Percentiles rank a stretch among this genome's conserved stretches.
Conservation (phyloP, 2,329 filamentous ascomycete species). For the Aspergillus fumigatiaffinis region DNA sequence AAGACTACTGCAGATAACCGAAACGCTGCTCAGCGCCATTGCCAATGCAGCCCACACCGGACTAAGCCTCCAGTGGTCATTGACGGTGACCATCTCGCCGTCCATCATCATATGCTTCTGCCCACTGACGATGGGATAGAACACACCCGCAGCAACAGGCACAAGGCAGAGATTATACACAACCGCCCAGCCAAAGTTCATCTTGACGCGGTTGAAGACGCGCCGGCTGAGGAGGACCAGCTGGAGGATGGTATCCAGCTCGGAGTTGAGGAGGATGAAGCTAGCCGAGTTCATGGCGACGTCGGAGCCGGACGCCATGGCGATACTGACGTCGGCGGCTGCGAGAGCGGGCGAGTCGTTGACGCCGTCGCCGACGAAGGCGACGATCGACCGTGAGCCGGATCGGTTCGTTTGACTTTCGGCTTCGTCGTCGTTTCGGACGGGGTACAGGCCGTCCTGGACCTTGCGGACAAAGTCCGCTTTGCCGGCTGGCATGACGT, state of each 20-base stretch:
- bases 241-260: conserved; percentile 66
- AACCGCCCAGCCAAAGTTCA: conserved; percentile 83
- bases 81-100: conserved; percentile 30
- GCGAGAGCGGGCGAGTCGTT: conserved; percentile 81
- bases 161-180: conserved; percentile 77
- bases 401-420: conserved; percentile 9
- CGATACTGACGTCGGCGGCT: conserved; percentile 77
- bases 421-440: conserved; percentile 1
- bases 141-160: conserved; percentile 74
- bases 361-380: conserved; percentile 83
- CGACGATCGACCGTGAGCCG: conserved; percentile 55
- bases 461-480: conserved; percentile 40
- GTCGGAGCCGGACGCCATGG: conserved; percentile 75
- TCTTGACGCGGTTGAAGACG: conserved; percentile 73
- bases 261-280: conserved; percentile 73
- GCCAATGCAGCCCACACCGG: conserved; percentile 77
- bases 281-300: conserved; percentile 77
- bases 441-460: conserved; percentile 22
- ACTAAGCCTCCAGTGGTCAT: conserved; percentile 44
- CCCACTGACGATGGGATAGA: conserved; percentile 58
- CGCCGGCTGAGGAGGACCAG: conserved; percentile 66
- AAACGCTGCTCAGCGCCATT: conserved; percentile 90
- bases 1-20: conserved; percentile 79
- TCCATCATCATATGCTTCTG: conserved; percentile 31
- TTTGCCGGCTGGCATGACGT: conserved; percentile 81